Conservation (phyloP, 2,329 filamentous ascomycete genomes). For the Didymella keratinophila region DNA sequence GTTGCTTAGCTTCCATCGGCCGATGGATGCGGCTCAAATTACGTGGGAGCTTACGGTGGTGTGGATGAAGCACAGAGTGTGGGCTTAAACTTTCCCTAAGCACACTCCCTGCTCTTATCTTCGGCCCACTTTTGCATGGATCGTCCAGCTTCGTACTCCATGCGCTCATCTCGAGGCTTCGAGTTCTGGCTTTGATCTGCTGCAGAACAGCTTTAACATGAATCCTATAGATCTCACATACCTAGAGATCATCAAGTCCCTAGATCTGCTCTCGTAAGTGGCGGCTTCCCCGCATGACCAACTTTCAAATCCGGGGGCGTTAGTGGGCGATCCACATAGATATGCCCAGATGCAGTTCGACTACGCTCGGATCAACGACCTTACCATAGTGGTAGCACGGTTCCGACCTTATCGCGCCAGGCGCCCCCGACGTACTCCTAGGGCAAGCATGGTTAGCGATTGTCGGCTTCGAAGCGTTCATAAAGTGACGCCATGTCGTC, state of each 20-base stretch:
- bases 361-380: constrained; percentile 10
- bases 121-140: constrained; percentile 2
- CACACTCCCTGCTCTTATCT: constrained; percentile 13
- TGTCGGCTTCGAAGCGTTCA: background rate
- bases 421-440: constrained; percentile 1
- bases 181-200: background rate
- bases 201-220: background rate
- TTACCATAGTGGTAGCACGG: constrained; percentile 9
- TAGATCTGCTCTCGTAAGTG: constrained; percentile 7
- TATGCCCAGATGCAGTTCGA: constrained; percentile 2
- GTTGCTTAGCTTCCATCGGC: constrained; percentile 5
- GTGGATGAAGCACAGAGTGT: background rate
- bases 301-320: constrained; percentile 12
- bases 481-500: constrained; percentile 2
- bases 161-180: background rate
- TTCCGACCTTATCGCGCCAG: constrained; percentile 12
- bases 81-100: constrained; percentile 7
- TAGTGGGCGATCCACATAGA: constrained; percentile 11
- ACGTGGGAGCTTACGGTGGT: background rate
- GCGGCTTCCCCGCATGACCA: constrained; percentile 13
- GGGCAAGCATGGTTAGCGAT: constrained; percentile 8
- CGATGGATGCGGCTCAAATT: constrained; percentile 13
- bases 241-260: background rate
- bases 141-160: background rate
- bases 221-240: background rate